Percentiles rank a stretch among this genome's conserved stretches.
Conservation (phyloP, 495 filamentous ascomycete species). For the Aspergillus campestris region DNA sequence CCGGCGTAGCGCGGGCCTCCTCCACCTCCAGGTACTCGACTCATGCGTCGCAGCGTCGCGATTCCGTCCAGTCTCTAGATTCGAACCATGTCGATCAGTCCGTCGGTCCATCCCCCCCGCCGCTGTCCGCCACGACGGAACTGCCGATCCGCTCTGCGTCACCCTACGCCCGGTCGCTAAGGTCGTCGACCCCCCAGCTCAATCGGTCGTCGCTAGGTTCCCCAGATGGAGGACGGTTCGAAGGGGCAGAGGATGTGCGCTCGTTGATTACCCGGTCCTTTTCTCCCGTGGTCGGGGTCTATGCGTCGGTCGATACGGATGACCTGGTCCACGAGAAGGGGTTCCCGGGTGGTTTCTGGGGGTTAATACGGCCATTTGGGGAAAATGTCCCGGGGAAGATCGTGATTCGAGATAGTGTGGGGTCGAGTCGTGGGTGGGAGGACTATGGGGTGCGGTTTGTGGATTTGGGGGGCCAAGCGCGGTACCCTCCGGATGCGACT, state of each 20-base stretch:
- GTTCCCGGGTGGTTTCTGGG: constrained; percentile 69
- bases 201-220: constrained; percentile 49
- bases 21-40: constrained; percentile 42
- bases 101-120: constrained; percentile 42
- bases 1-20: constrained; percentile 41
- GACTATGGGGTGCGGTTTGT: constrained; percentile 86
- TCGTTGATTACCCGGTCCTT: constrained; percentile 75
- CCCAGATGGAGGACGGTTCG: constrained; percentile 38
- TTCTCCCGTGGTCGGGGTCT: constrained; percentile 77
- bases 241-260: constrained; percentile 54
- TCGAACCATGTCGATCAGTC: constrained; percentile 42
- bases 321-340: constrained; percentile 76
- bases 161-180: constrained; percentile 51
- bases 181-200: constrained; percentile 50
- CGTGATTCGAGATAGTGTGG: constrained; percentile 80
- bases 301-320: constrained; percentile 76
- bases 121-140: constrained; percentile 26
- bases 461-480: constrained; percentile 31
- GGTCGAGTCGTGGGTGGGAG: constrained; percentile 72
- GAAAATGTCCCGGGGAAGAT: constrained; percentile 82
- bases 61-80: constrained; percentile 34
- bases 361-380: constrained; percentile 84
- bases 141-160: constrained; percentile 35
- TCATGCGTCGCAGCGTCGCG: constrained; percentile 16
- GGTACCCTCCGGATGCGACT: constrained; percentile 12